Conservation (phyloP, 1,284 basidiomycete species). For the Lignosus rhinocerotis region DNA sequence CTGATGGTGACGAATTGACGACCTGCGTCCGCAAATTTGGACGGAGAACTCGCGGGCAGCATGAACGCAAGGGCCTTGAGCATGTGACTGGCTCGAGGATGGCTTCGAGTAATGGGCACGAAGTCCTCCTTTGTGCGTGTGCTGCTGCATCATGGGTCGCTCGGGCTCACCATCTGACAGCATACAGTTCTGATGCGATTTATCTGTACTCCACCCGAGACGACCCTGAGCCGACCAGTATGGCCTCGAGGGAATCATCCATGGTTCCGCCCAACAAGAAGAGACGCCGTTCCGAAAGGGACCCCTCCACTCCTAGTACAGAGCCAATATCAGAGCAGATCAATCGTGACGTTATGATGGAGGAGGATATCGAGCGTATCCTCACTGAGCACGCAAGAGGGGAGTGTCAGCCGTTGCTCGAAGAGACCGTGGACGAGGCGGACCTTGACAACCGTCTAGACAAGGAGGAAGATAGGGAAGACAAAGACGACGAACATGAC, state of each 20-base stretch:
- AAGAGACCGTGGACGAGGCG: conserved; percentile 9
- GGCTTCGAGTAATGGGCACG: conserved; percentile 75
- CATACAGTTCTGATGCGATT: conserved; percentile 78
- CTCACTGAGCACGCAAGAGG: conserved; percentile 12
- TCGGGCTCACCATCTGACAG: conserved; percentile 37
- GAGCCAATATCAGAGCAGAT: background rate
- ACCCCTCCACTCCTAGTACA: background rate
- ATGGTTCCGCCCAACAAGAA: conserved; percentile 16
- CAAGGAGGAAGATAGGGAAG: conserved; percentile 28
- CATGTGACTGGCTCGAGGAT: conserved; percentile 84
- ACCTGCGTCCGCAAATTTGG: conserved; percentile 89
- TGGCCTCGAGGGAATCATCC: conserved; percentile 7
- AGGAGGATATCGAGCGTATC: conserved; percentile 32
- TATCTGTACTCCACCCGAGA: conserved; percentile 83
- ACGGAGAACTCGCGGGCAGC: conserved; percentile 41
- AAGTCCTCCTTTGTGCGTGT: conserved; percentile 61
- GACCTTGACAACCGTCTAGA: conserved; percentile 16
- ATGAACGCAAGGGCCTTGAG: conserved; percentile 42
- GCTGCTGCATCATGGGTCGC: background rate
- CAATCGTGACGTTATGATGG: conserved; percentile 26
- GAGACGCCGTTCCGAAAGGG: background rate
- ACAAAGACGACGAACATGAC: conserved; percentile 33
- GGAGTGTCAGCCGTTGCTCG: conserved; percentile 1
- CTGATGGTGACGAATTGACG: conserved; percentile 50
- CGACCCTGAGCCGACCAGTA: conserved; percentile 39